Base-by-base conservation (phyloP, 1,139 yeast genomes). In the Pichia cactophila region DNA sequence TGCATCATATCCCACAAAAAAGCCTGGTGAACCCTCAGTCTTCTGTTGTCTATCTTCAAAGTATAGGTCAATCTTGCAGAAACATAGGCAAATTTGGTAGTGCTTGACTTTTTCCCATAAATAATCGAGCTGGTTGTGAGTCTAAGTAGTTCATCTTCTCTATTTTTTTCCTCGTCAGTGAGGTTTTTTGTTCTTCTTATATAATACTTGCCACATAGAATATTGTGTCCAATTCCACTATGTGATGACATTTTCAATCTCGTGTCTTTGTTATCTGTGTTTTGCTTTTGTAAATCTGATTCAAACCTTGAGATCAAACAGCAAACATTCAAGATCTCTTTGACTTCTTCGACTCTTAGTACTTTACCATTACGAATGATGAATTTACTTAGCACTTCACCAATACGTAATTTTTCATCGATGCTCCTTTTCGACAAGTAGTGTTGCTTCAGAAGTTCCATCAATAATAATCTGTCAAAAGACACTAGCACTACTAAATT, bases 221-320 rank as follows among this genome's bases (percentile, higher is more conserved):
- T 20, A 20, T 20, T 20, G 20, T 20, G 20, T 20, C 20, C 20
- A 20, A 20, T 20, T 20, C 20, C 20, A 20, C 20, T 20, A 20
- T 20, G 20, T 20, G 96, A 80, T 0, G 97, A 89, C 85, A 88
- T 83, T 56, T 97, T 72, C 41, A 88, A 58, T 42, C 83, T 73
- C 50, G 74, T 71, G 57, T 88, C 96, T 5, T 62, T 60, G 4
- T 50, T 47, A 11, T 47, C 45, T 3, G 67, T 54, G 5, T 67
- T 62, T 1, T 62, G 61, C 3, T 69, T 42, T 5, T 47, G 65
- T 20, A 71, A 65, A 46, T 78, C 62, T 2, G 50, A 42, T 16
- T 51, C 42, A 9, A 41, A 26, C 7, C 51, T 40, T n/a, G 54
- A 71, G 42, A 75, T 58, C 1, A 61, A 46, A 5, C 82, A 58